Percentiles rank a stretch among this genome's conserved stretches.
Evolutionary conservation across 1,284 basidiomycete species (phyloP).

Genomic region (Dichomitus squalens): DNA sequence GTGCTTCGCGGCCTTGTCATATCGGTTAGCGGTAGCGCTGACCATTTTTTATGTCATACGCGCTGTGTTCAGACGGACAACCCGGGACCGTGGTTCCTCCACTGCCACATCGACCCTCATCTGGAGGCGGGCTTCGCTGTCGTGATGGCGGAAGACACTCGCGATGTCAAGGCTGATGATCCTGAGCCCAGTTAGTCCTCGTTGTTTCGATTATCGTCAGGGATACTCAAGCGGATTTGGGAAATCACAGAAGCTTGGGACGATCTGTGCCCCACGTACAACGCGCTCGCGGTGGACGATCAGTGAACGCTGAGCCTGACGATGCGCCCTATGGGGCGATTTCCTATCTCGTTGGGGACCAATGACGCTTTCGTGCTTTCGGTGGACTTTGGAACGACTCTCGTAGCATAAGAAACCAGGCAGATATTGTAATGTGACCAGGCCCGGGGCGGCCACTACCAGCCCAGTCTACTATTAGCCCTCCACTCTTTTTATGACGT

Average conservation of each 20-base stretch:
- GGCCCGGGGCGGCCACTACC: too few species aligned
- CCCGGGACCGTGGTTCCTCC: constrained; percentile 29
- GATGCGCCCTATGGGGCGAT: background rate
- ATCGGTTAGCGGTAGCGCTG: too few species aligned
- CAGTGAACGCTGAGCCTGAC: constrained; percentile 7
- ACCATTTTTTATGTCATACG: too few species aligned
- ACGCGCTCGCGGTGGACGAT: constrained; percentile 15
- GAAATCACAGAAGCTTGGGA: constrained; percentile 20
- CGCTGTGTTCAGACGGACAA: constrained; percentile 23
- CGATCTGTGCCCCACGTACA: constrained; percentile 24
- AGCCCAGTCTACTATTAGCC: too few species aligned
- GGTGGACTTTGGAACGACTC: background rate
- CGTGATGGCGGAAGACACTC: constrained; percentile 24
- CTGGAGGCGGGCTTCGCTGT: constrained; percentile 25
- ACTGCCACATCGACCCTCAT: constrained; percentile 29
- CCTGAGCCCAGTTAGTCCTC: constrained; percentile 18
- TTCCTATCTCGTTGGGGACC: background rate
- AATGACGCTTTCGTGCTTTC: constrained; percentile 1
- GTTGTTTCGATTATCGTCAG: background rate
- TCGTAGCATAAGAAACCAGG: too few species aligned
- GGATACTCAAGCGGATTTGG: background rate
- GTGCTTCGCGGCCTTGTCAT: background rate
- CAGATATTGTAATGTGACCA: too few species aligned
- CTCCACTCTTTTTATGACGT: too few species aligned
- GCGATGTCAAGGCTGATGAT: constrained; percentile 9